Conservation (phyloP, 2,329 filamentous ascomycete species). For the Diaporthe citri region DNA sequence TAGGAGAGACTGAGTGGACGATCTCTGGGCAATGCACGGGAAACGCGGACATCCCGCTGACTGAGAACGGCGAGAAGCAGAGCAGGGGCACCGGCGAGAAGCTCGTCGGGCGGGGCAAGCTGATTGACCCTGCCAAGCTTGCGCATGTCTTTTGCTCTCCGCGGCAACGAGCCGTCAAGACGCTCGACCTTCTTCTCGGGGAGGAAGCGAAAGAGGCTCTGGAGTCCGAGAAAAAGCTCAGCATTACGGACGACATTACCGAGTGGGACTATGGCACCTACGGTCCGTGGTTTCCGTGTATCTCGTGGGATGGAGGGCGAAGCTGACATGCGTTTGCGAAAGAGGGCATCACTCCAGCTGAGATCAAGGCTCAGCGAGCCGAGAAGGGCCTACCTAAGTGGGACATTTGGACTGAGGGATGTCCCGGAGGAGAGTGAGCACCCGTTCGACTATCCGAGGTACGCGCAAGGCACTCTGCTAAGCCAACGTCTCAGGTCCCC, state of each 20-base stretch:
- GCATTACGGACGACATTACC: constrained; percentile 63
- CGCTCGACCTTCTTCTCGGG: constrained; percentile 60
- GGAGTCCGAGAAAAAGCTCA: constrained; percentile 49
- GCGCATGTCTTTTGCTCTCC: constrained; percentile 64
- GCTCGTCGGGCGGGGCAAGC: constrained; percentile 62
- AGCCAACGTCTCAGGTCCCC: constrained; percentile 46
- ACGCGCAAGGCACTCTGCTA: constrained; percentile 20
- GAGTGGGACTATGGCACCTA: constrained; percentile 76
- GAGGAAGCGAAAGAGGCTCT: constrained; percentile 39
- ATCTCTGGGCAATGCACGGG: constrained; percentile 61
- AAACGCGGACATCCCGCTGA: constrained; percentile 57
- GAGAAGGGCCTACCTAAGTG: constrained; percentile 63
- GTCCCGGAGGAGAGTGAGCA: constrained; percentile 65
- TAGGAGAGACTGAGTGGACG: constrained; percentile 58
- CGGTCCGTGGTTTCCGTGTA: constrained; percentile 29
- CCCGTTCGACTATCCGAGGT: constrained; percentile 26
- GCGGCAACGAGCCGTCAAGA: constrained; percentile 59
- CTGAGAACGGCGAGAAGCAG: constrained; percentile 55
- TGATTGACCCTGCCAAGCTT: constrained; percentile 64
- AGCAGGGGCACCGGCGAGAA: constrained; percentile 57
- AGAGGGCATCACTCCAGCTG: constrained; percentile 65
- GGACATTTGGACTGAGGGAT: constrained; percentile 71
- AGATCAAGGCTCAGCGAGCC: constrained; percentile 62
- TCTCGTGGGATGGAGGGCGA: not conserved
- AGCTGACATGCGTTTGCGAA: constrained; percentile 18